A percentile compares a stretch with the other conserved stretches of the same genome.
phyloP scores from a whole-genome alignment of 2,329 filamentous ascomycete species.

The Aureobasidium sp. region DNA sequence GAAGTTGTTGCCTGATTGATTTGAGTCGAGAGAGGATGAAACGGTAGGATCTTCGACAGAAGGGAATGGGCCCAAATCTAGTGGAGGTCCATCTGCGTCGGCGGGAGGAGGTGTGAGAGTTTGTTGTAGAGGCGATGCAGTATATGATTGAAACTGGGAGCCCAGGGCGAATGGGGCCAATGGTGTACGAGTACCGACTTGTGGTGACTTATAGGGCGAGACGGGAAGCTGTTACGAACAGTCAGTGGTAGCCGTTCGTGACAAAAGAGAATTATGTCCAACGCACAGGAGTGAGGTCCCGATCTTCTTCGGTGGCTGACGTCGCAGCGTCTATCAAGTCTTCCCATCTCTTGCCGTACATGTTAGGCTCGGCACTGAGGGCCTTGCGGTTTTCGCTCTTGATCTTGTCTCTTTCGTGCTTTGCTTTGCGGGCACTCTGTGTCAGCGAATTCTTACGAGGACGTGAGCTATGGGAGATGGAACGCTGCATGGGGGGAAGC shows the following conservation, averaged over 20 bases:
- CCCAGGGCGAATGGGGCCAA: slow-evolving; percentile 62
- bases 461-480: slow-evolving; percentile 71
- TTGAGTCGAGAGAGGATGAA: slow-evolving; percentile 65
- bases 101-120: slow-evolving; percentile 82
- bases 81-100: slow-evolving; percentile 36
- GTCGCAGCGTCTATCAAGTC: slow-evolving; percentile 96
- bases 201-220: slow-evolving; percentile 58
- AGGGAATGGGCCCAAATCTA: slow-evolving; percentile 76
- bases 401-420: slow-evolving; percentile 85
- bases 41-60: slow-evolving; percentile 72
- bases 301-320: slow-evolving; percentile 91
- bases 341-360: slow-evolving; percentile 92
- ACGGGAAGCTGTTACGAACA: slow-evolving; percentile 43
- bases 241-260: slow-evolving; percentile 24
- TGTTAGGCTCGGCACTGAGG: slow-evolving; percentile 83
- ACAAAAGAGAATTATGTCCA: slow-evolving; percentile 27
- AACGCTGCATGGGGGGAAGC: slow-evolving; percentile 82
- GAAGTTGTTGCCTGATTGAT: slow-evolving; percentile 77
- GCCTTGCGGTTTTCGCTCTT: slow-evolving; percentile 83
- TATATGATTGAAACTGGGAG: slow-evolving; percentile 71
- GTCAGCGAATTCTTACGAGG: slow-evolving; percentile 89
- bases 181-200: slow-evolving; percentile 62
- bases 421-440: slow-evolving; percentile 77
- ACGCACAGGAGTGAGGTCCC: slow-evolving; percentile 87
- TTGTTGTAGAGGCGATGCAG: slow-evolving; percentile 91